Percentiles rank a stretch among this genome's conserved stretches.
Evolutionary conservation across 495 filamentous ascomycete species (phyloP).

Genomic region (Ramalina peruviana): DNA sequence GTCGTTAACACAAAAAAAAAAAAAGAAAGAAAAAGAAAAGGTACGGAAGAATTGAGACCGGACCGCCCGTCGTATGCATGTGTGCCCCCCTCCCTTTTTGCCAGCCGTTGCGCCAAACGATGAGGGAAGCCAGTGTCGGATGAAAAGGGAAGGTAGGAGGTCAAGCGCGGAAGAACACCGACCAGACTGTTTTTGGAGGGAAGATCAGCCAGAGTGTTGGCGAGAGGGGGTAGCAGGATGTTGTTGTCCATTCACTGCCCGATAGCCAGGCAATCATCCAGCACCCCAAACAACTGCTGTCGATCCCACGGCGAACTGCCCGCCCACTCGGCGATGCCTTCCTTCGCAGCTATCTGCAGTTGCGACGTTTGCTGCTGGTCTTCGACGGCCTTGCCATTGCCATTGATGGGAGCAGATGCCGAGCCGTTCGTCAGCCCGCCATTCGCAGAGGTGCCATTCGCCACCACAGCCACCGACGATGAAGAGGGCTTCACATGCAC

Average conservation of each 20-base stretch:
- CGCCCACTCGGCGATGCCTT: constrained; percentile 60
- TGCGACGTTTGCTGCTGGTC: constrained; percentile 20
- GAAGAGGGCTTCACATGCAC: neutral
- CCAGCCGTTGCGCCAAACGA: too few relatives aligned
- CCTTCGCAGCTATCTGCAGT: constrained; percentile 40
- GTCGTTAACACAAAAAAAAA: too few relatives aligned
- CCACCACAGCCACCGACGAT: neutral
- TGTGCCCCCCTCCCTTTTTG: too few relatives aligned
- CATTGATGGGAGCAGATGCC: constrained; percentile 4
- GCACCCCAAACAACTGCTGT: constrained; percentile 46
- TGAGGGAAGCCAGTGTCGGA: too few relatives aligned
- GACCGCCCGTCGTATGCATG: too few relatives aligned
- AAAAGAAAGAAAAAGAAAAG: too few relatives aligned
- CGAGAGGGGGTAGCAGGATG: too few relatives aligned
- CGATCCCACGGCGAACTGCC: constrained; percentile 49
- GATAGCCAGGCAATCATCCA: constrained; percentile 50
- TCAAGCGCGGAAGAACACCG: too few relatives aligned
- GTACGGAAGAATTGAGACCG: too few relatives aligned
- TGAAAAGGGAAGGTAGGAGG: too few relatives aligned
- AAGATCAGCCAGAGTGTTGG: too few relatives aligned
- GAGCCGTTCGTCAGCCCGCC: constrained; percentile 19
- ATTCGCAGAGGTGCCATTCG: neutral
- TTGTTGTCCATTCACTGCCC: constrained; percentile 22
- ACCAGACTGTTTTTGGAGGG: too few relatives aligned
- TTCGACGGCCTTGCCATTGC: constrained; percentile 16